Conservation (phyloP, 2,329 filamentous ascomycete genomes). For the Calonectria honghensis region DNA sequence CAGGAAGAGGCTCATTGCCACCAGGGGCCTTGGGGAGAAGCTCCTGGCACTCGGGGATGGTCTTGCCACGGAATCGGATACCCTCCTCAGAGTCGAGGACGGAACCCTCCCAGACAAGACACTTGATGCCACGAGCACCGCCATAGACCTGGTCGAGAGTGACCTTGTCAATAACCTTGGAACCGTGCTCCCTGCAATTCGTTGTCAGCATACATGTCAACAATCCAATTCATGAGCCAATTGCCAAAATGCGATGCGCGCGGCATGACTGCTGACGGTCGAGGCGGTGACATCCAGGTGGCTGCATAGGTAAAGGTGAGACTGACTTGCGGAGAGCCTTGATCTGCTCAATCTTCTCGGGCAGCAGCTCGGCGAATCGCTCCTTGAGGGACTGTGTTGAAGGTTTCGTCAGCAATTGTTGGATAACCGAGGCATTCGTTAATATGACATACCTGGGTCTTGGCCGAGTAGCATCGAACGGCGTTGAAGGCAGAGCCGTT, state of each 20-base stretch:
- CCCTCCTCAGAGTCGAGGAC: slow-evolving; percentile 99
- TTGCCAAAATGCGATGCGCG: slow-evolving; percentile 24
- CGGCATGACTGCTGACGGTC: slow-evolving; percentile 35
- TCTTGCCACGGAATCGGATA: slow-evolving; percentile 99
- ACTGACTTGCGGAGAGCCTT: slow-evolving; percentile 97
- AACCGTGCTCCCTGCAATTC: slow-evolving; percentile 86
- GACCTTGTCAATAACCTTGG: slow-evolving; percentile 97
- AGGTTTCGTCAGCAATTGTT: slow-evolving; percentile 37
- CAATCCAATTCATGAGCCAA: slow-evolving; percentile 20
- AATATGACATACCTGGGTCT: slow-evolving; percentile 83
- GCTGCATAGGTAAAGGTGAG: slow-evolving; percentile 37
- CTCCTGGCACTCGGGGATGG: slow-evolving; percentile 98
- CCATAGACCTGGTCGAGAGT: slow-evolving; percentile 99
- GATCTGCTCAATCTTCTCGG: slow-evolving; percentile 98
- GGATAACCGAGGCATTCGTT: slow-evolving; percentile 35
- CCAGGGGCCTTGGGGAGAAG: slow-evolving; percentile 97
- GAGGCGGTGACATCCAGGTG: slow-evolving; percentile 42
- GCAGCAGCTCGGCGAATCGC: slow-evolving; percentile 96
- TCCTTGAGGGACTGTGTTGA: slow-evolving; percentile 90
- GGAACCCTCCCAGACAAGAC: slow-evolving; percentile 98
- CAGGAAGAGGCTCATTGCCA: slow-evolving; percentile 96
- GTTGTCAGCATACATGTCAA: slow-evolving; percentile 45
- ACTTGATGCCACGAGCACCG: slow-evolving; percentile 99
- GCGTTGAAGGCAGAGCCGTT: slow-evolving; percentile 86
- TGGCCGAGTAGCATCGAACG: slow-evolving; percentile 93